Evolutionary conservation across 2,329 filamentous ascomycete species (phyloP), one percentile per base, ranked within the genome.

Genomic region (Thelonectria blattea): DNA sequence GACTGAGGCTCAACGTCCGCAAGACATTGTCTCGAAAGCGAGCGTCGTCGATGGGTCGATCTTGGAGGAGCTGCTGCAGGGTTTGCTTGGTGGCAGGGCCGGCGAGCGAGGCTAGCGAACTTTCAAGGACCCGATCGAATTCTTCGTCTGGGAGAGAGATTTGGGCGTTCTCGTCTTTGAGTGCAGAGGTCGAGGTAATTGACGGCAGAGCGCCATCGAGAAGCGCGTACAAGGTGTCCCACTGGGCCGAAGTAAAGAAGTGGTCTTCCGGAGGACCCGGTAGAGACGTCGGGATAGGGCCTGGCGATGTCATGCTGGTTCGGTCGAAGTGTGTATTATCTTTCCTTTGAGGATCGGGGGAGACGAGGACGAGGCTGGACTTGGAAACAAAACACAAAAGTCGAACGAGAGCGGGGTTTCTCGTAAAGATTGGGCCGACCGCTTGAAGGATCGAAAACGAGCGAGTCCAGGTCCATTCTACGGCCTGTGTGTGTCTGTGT

Each of bases 161-260:
- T 60, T 84, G 79, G 34, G 66, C 73, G 4, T 72, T 68, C 20
- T 70, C 69, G 67, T 84, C 79, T 12, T 71, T 70, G 18, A 74
- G 66, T 18, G 72, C 67, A 17, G 79, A 74, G 14, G 78, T 75
- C 14, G 79, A 71, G 18, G 78, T 80, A 62, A 91, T 79, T 18
- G 87, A 82, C 2, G 89, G 88, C 32, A 91, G 75, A 17, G 85
- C 74, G n/a, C 82, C 83, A 64, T 88, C 85, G 42, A 87, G 72
- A 7, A 88, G 73, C 2, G 85, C 78, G 65, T 82, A 78, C 43
- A 88, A 69, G 2, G 82, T 81, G 41, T 77, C 72, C 86, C 85
- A 88, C 74, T 86, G 82, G 17, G 75, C 72, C 50, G 78, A 74
- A 42, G 73, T 76, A 67, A 83, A 80, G 68, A 79, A 81, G 61